A percentile compares a stretch with the other conserved stretches of the same genome.
Evolutionary conservation across 768 basidiomycete species (phyloP).

Genomic region (Cubamyces sp.): DNA sequence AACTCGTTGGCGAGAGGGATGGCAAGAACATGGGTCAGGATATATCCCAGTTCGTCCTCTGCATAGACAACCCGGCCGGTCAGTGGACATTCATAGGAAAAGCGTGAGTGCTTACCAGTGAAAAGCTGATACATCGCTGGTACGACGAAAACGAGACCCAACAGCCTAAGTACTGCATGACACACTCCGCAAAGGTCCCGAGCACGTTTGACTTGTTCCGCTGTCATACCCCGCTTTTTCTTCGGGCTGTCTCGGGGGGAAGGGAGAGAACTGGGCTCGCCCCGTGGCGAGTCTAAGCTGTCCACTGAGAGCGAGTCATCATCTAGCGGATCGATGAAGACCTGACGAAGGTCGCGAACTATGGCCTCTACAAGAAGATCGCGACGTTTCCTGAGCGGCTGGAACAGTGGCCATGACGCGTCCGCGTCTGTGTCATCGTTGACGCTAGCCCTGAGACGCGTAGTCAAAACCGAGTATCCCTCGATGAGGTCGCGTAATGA

Average conservation of each 20-base stretch:
- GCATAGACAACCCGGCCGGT: conserved; percentile 1
- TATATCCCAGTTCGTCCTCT: conserved; percentile 63
- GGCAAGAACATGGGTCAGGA: conserved; percentile 66
- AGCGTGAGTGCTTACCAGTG: conserved; percentile 47
- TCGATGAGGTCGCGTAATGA: conserved; percentile 65
- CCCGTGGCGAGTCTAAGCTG: conserved; percentile 5
- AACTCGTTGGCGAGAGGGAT: conserved; percentile 72
- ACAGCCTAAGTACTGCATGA: conserved; percentile 70
- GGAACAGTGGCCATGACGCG: conserved; percentile 72
- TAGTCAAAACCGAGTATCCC: conserved; percentile 71
- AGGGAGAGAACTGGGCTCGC: conserved; percentile 45
- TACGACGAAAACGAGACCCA: conserved; percentile 61
- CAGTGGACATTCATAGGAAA: conserved; percentile 11
- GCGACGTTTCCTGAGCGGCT: conserved; percentile 62
- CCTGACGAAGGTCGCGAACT: conserved; percentile 70
- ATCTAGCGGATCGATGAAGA: conserved; percentile 57
- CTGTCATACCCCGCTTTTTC: conserved; percentile 72
- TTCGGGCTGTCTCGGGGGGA: conserved; percentile 73
- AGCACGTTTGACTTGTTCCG: conserved; percentile 77
- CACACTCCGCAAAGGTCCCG: conserved; percentile 77
- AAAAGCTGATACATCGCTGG: conserved; percentile 66
- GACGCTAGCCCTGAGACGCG: conserved; percentile 59
- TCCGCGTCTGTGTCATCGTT: conserved; percentile 52
- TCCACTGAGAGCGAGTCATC: conserved; percentile 7
- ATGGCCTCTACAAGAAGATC: conserved; percentile 58